Conservation (phyloP, 345 rosid genomes). For the Murraya paniculata region DNA sequence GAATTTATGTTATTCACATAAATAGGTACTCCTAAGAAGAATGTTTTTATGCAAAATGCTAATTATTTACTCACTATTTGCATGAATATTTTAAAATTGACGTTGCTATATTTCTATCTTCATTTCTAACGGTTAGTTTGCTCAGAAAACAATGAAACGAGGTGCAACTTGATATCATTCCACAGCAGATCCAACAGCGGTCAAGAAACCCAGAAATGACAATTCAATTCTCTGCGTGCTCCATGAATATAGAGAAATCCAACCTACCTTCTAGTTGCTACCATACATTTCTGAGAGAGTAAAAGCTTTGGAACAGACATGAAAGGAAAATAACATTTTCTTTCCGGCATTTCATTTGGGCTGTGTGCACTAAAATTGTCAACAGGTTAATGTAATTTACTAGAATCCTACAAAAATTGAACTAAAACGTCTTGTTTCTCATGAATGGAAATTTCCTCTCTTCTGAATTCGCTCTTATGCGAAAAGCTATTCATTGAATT, state of each 20-base stretch:
- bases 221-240: not conserved
- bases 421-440: not conserved
- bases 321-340: not conserved
- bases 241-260: not conserved
- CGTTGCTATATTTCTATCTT: too few relatives aligned
- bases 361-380: slow-evolving; percentile 5
- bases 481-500: slow-evolving; percentile 12
- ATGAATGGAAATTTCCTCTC: not conserved
- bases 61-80: too few relatives aligned
- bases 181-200: too few relatives aligned
- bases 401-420: slow-evolving; percentile 14
- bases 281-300: not conserved
- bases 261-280: not conserved
- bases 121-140: too few relatives aligned
- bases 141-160: too few relatives aligned
- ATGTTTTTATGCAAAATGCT: too few relatives aligned
- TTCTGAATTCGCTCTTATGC: not conserved
- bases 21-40: too few relatives aligned
- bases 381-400: not conserved
- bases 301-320: not conserved
- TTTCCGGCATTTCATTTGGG: not conserved
- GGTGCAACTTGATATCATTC: too few relatives aligned
- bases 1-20: too few relatives aligned
- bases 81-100: too few relatives aligned
- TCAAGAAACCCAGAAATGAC: too few relatives aligned